Conservation (phyloP, 2,329 filamentous ascomycete species). For the Claviceps purpurea region DNA sequence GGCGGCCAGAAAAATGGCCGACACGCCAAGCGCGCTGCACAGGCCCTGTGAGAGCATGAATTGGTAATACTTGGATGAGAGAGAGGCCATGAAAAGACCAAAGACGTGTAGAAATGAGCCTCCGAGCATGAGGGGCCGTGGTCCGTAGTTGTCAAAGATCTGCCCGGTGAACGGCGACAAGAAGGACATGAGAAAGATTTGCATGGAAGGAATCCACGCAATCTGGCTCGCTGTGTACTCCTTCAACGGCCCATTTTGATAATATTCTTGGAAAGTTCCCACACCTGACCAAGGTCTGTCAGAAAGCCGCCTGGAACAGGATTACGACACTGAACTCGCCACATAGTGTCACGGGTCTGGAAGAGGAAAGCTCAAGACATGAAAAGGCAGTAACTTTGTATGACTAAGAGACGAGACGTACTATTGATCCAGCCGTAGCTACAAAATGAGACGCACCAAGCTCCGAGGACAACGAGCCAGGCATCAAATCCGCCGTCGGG, state of each 20-base stretch:
- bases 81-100: constrained; percentile 23
- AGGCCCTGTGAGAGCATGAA: constrained; percentile 22
- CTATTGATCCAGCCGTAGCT: constrained; percentile 19
- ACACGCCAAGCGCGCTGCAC: constrained; percentile 22
- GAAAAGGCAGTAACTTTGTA: background rate
- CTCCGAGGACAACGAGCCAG: constrained; percentile 22
- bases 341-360: no score
- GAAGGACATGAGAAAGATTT: constrained; percentile 17
- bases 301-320: background rate
- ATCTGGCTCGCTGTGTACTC: constrained; percentile 39
- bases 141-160: constrained; percentile 49
- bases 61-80: constrained; percentile 5
- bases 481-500: constrained; percentile 16
- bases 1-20: constrained; percentile 21
- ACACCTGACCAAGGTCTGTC: constrained; percentile 15
- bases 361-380: background rate
- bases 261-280: constrained; percentile 46
- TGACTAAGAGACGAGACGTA: background rate
- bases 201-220: constrained; percentile 48
- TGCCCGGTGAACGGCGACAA: constrained; percentile 2
- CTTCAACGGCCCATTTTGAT: constrained; percentile 33
- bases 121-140: constrained; percentile 36
- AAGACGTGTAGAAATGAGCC: constrained; percentile 45
- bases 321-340: no score
- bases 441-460: constrained; percentile 22